Conservation (phyloP, 2,329 filamentous ascomycete genomes). For the Talaromyces sp. region DNA sequence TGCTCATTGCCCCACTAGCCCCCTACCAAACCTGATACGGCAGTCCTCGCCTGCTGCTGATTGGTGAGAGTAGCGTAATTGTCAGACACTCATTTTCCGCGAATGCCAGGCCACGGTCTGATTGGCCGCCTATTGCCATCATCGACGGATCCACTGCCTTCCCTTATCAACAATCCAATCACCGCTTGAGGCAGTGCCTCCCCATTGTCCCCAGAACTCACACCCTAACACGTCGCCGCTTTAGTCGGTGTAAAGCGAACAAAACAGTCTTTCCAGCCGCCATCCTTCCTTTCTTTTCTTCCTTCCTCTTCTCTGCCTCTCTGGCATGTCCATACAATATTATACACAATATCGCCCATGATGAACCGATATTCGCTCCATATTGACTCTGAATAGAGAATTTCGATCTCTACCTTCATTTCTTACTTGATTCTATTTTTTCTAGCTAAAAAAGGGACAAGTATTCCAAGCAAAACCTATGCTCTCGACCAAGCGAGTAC, state of each 20-base stretch:
- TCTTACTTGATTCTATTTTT: background rate
- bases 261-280: conserved; percentile 31
- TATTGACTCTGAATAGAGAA: too few relatives aligned
- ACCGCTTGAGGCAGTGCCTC: conserved; percentile 29
- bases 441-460: background rate
- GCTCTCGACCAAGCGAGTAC: background rate
- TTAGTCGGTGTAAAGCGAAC: conserved; percentile 35
- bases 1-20: conserved; percentile 9
- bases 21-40: conserved; percentile 11
- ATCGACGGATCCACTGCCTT: conserved; percentile 25
- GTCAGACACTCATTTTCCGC: conserved; percentile 26
- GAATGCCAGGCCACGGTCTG: background rate
- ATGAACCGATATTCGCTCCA: background rate
- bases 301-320: background rate
- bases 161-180: conserved; percentile 30
- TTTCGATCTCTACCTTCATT: background rate
- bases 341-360: background rate
- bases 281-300: conserved; percentile 24
- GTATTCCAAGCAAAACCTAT: background rate
- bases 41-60: background rate
- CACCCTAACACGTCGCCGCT: conserved; percentile 30
- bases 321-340: background rate
- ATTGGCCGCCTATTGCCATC: conserved; percentile 1
- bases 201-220: conserved; percentile 28
- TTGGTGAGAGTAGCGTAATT: background rate